Conservation (phyloP, 129 eudicot genomes). For the Flaveria trinervia region DNA sequence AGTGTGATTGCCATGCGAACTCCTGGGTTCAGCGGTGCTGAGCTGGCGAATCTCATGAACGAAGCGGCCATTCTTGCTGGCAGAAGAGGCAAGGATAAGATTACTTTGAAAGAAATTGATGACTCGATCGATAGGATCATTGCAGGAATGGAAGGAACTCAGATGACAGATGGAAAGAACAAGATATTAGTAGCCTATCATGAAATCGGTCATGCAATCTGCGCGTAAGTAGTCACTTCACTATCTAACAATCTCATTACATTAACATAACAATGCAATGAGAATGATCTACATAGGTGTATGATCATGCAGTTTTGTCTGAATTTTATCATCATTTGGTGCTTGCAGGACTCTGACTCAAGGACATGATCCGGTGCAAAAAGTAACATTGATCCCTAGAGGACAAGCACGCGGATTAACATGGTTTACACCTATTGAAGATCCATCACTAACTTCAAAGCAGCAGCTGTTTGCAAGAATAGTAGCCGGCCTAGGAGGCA, state of each 20-base stretch:
- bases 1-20: conserved; percentile 78
- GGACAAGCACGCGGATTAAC: conserved; percentile 77
- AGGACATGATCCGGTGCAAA: conserved; percentile 78
- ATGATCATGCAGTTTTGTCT: background rate
- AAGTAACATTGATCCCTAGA: conserved; percentile 72
- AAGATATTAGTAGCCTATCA: conserved; percentile 83
- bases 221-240: conserved; percentile 58
- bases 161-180: conserved; percentile 87
- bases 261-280: background rate
- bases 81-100: conserved; percentile 65
- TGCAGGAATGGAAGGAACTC: conserved; percentile 90
- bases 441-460: conserved; percentile 53
- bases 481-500: conserved; percentile 72
- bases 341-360: conserved; percentile 54
- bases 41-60: conserved; percentile 82
- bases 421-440: conserved; percentile 72
- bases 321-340: conserved; percentile 14
- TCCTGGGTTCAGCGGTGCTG: conserved; percentile 87
- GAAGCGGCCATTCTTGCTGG: conserved; percentile 94
- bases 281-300: background rate
- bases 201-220: conserved; percentile 79
- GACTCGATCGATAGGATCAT: conserved; percentile 78
- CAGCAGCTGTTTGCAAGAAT: conserved; percentile 70
- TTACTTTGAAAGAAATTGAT: conserved; percentile 64
- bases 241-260: background rate